These are phyloP conservation scores for Colletotrichum sidae DNA, from an alignment of 2,329 filamentous ascomycete species.

Conservation along the genomic window DNA sequence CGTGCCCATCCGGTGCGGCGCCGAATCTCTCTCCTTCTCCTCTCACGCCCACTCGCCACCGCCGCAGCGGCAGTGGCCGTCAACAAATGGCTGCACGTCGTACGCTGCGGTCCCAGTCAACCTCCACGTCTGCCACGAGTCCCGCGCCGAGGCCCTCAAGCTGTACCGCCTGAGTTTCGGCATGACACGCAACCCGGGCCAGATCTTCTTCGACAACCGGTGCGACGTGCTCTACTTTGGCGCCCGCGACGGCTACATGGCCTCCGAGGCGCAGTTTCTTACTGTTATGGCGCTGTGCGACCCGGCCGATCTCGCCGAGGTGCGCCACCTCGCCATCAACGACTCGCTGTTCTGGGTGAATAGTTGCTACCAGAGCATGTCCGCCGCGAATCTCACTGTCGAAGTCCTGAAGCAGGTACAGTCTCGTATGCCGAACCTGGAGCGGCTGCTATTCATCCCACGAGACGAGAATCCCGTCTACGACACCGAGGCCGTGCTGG, in stretches of 20 bases:
- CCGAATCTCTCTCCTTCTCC: constrained; percentile 43
- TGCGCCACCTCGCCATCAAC: constrained; percentile 58
- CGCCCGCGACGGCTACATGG: constrained; percentile 57
- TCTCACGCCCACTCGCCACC: constrained; percentile 14
- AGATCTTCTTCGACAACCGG: constrained; percentile 55
- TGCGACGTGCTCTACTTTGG: constrained; percentile 62
- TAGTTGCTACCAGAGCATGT: constrained; percentile 49
- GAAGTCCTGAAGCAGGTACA: constrained; percentile 54
- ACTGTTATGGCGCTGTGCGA: constrained; percentile 57
- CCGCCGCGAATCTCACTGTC: constrained; percentile 52
- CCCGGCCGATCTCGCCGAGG: constrained; percentile 52
- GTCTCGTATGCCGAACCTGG: constrained; percentile 51
- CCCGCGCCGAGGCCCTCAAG: constrained; percentile 56
- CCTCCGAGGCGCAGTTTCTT: constrained; percentile 57
- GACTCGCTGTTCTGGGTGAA: constrained; percentile 55
- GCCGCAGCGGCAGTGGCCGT: constrained; percentile 15
- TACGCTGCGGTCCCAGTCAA: constrained; percentile 55
- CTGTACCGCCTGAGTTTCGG: constrained; percentile 55
- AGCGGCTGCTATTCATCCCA: constrained; percentile 59
- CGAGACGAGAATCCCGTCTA: constrained; percentile 50
- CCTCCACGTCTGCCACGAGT: constrained; percentile 60
- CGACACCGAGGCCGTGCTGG: constrained; percentile 42
- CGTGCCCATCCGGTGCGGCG: constrained; percentile 56
- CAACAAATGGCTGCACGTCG: constrained; percentile 53
- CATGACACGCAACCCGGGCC: constrained; percentile 53